phyloP scores from a whole-genome alignment of 2,329 filamentous ascomycete species.

The Leptographium radiaticola region DNA sequence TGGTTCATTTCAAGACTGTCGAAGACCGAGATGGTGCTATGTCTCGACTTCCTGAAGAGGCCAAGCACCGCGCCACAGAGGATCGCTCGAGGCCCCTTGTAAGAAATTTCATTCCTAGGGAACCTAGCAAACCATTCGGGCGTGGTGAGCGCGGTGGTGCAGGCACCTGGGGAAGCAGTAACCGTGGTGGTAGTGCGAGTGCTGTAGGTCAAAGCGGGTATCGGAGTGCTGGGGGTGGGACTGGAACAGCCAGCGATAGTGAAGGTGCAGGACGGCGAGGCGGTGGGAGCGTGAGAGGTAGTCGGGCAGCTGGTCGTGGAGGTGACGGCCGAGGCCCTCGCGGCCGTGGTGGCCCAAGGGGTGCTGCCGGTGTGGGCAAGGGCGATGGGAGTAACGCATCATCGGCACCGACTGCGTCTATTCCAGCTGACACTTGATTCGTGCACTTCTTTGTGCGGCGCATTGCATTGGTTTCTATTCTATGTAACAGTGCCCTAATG shows the following conservation, averaged over 20 bases:
- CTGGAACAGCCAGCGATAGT: slow-evolving; percentile 61
- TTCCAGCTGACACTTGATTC: slow-evolving; percentile 25
- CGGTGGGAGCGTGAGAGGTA: slow-evolving; percentile 43
- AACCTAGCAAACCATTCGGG: slow-evolving; percentile 26
- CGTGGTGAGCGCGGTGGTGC: slow-evolving; percentile 51
- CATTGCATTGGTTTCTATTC: background rate
- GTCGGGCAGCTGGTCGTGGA: slow-evolving; percentile 33
- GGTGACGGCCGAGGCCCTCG: slow-evolving; percentile 44
- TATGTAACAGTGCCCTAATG: background rate
- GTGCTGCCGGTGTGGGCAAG: slow-evolving; percentile 22
- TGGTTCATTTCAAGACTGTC: slow-evolving; percentile 68
- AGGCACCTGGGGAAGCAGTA: slow-evolving; percentile 54
- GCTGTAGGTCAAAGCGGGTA: slow-evolving; percentile 54
- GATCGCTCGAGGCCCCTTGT: slow-evolving; percentile 70
- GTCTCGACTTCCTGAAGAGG: slow-evolving; percentile 58
- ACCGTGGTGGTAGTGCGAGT: slow-evolving; percentile 41
- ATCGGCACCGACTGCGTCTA: slow-evolving; percentile 37
- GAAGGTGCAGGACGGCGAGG: slow-evolving; percentile 42
- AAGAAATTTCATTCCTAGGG: slow-evolving; percentile 56
- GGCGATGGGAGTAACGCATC: slow-evolving; percentile 44
- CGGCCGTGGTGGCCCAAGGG: slow-evolving; percentile 36
- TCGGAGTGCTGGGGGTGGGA: slow-evolving; percentile 69
- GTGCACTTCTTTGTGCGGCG: background rate
- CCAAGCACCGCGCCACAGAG: slow-evolving; percentile 58
- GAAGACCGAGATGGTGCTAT: slow-evolving; percentile 75